Conservation (phyloP, 2,329 filamentous ascomycete species). For the Exophiala lecanii-corni region DNA sequence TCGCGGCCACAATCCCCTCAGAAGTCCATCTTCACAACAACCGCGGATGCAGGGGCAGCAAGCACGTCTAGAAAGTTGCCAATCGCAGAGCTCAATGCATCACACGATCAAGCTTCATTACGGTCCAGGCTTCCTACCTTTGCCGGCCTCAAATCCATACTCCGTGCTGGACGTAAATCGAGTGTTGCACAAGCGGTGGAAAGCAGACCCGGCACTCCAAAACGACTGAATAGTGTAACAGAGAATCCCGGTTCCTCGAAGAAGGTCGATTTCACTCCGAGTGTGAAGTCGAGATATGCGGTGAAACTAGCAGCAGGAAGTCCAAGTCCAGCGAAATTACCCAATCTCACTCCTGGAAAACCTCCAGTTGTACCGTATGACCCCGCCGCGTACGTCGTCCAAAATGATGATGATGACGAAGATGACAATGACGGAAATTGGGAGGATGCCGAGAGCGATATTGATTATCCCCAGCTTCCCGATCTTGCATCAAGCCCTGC, state of each 20-base stretch:
- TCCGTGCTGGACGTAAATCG: conserved; percentile 48
- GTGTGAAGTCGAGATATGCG: conserved; percentile 50
- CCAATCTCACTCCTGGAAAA: conserved; percentile 21
- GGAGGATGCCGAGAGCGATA: conserved; percentile 25
- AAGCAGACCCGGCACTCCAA: conserved; percentile 20
- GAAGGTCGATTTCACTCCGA: conserved; percentile 79
- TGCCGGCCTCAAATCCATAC: conserved; percentile 57
- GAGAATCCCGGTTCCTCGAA: conserved; percentile 51
- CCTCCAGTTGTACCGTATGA: conserved; percentile 24
- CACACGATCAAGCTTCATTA: background rate
- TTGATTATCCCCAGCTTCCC: conserved; percentile 37
- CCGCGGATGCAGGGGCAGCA: background rate
- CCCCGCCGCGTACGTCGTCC: conserved; percentile 24
- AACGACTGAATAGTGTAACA: conserved; percentile 31
- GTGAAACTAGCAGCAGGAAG: conserved; percentile 32
- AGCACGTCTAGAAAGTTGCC: background rate
- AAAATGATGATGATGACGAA: conserved; percentile 23
- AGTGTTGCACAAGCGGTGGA: conserved; percentile 50
- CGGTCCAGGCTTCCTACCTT: conserved; percentile 44
- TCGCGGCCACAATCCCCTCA: background rate
- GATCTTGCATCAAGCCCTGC: conserved; percentile 14
- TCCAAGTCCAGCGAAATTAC: conserved; percentile 40
- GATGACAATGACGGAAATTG: conserved; percentile 19
- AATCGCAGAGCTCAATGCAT: conserved; percentile 2
- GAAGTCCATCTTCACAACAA: background rate